A percentile compares a stretch with the other conserved stretches of the same genome.
Evolutionary conservation across 805 yeast species (phyloP).

Genomic region (Nakazawaea holstii): DNA sequence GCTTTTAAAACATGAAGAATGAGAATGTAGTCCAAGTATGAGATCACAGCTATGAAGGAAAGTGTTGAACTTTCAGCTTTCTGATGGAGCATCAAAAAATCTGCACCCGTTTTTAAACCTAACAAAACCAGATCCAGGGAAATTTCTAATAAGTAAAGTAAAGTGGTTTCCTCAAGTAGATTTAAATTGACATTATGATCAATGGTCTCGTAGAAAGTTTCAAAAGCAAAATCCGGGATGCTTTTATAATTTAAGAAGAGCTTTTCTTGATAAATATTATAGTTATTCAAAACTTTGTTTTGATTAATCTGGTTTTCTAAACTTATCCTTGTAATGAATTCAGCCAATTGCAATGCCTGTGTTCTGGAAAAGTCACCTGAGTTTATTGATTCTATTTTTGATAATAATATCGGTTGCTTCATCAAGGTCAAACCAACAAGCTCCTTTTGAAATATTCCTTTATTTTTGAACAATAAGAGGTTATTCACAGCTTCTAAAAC

Average conservation of each 20-base stretch:
- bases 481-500: neutral
- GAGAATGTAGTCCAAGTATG: conserved; percentile 27
- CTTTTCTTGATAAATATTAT: neutral
- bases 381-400: neutral
- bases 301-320: neutral
- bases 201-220: conserved; percentile 23
- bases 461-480: neutral
- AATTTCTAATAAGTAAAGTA: conserved; percentile 17
- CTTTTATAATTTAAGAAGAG: conserved; percentile 6
- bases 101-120: conserved; percentile 1
- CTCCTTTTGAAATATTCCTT: neutral
- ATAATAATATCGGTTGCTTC: neutral
- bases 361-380: neutral
- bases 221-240: conserved; percentile 16
- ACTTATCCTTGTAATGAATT: neutral
- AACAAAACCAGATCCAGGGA: conserved; percentile 3
- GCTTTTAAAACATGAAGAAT: conserved; percentile 18
- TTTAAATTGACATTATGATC: conserved; percentile 26
- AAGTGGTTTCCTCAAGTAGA: conserved; percentile 16
- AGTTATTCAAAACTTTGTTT: neutral
- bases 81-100: conserved; percentile 17
- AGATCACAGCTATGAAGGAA: conserved; percentile 30
- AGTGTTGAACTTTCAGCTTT: conserved; percentile 13
- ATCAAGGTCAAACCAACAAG: neutral
- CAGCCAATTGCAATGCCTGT: no score